Conservation (phyloP, 345 rosid genomes). For the Eutrema heterophyllum region DNA sequence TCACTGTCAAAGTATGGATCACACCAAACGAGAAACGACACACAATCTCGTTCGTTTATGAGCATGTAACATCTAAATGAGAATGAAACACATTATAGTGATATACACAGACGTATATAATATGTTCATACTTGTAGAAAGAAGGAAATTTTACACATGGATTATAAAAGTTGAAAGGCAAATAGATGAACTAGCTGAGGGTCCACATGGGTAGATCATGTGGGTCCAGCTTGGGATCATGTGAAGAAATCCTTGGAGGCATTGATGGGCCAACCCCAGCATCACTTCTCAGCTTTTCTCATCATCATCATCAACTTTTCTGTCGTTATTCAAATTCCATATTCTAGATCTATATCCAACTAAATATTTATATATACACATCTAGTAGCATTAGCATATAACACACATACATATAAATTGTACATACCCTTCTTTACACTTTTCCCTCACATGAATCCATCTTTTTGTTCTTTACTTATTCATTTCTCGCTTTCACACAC, state of each 20-base stretch:
- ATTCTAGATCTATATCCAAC: constrained; percentile 13
- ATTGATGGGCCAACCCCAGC: constrained; percentile 34
- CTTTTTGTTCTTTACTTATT: constrained; percentile 32
- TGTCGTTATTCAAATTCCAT: constrained; percentile 28
- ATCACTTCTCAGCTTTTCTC: constrained; percentile 26
- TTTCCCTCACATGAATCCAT: constrained; percentile 35
- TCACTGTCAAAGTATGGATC: not conserved
- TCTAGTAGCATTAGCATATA: not conserved
- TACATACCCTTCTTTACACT: constrained; percentile 32
- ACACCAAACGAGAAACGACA: not conserved
- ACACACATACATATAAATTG: constrained; percentile 4
- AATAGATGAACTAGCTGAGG: not conserved
- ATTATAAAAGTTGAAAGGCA: not conserved
- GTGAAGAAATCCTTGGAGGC: constrained; percentile 37
- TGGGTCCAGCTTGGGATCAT: constrained; percentile 34
- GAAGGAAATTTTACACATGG: not conserved
- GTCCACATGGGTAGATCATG: constrained; percentile 28
- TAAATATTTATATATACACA: not conserved
- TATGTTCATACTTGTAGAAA: not conserved
- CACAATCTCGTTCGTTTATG: not conserved
- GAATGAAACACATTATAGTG: not conserved
- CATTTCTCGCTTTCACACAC: constrained; percentile 13
- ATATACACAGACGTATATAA: not conserved
- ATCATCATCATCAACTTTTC: constrained; percentile 27
- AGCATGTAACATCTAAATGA: not conserved